Base-by-base conservation (phyloP, 2,329 filamentous ascomycete genomes). In the Neocucurbitaria cava region DNA sequence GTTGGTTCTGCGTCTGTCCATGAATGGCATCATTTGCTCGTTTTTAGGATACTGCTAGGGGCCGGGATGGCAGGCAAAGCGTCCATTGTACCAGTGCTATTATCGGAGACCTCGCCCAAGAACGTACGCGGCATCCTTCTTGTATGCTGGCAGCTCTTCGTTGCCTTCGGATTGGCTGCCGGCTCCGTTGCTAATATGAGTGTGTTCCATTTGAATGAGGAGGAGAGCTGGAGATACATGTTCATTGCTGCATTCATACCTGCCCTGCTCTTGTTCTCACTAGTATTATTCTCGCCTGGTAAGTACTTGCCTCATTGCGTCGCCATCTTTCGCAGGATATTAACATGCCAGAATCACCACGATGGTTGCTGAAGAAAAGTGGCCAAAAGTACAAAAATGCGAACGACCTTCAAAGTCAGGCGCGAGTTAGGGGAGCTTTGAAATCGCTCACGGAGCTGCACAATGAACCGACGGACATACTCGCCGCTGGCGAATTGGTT, bases 301-400 rank as follows among this genome's bases (percentile, higher is more conserved):
- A 36, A 46, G 42, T 52, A 21, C n/a, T 6, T 43, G 20, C n/a
- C 15, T 18, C 9, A 15, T 21, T 42, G 15, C 39, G 3, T 31
- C 39, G 6, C 15, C 20, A 38, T 6, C 7, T 9, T 18, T 21
- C 20, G 24, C 17, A 33, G 7, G 30, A 31, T 52, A 21, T 41
- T 20, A 11, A 13, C 6, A 17, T 35, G 31, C 20, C 17, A 51
- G 49, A 51, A 41, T 46, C 49, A 3, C 49, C 49, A 31, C 49
- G 49, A 7, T 51, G 49, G 49, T 26, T 51, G 1, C 21, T 51
- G n/a, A 51, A 51, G 17, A 24, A 46, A 21, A 51, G 49, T 13
- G 41, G 49, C 9, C 28, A 41, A 17, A 36, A 13, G 9, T 8
- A 21, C 24, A 26, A 26, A 26, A 26, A 21, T 21, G 10, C 7